A percentile compares a stretch with the other conserved stretches of the same genome.
Conservation (phyloP, 2,329 filamentous ascomycete species). For the Monosporascus sp. region DNA sequence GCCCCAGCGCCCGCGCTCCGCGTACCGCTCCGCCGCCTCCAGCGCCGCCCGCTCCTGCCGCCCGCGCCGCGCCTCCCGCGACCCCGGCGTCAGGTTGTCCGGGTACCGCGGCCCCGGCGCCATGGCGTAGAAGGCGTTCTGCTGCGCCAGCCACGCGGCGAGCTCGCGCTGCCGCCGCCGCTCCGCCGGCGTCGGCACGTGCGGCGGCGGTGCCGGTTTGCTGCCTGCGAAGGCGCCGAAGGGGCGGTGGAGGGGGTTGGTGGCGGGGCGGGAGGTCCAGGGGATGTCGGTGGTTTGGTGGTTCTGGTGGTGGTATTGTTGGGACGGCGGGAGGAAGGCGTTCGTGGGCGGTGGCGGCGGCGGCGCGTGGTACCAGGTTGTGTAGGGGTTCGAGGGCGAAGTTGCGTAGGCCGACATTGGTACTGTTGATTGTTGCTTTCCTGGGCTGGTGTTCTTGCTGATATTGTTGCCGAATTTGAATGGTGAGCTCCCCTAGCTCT, state of each 20-base stretch:
- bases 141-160: neutral
- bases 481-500: no score
- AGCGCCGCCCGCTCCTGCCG: neutral
- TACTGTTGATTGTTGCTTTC: no score
- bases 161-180: neutral
- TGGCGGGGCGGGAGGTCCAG: neutral
- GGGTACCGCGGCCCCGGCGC: neutral
- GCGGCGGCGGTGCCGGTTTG: constrained; percentile 52
- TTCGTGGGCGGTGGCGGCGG: no score
- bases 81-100: neutral
- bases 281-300: neutral
- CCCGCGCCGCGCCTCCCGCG: neutral
- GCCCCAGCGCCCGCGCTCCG: neutral
- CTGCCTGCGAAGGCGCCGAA: constrained; percentile 51
- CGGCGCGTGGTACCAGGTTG: no score
- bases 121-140: neutral
- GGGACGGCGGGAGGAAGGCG: no score
- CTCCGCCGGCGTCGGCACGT: constrained; percentile 46
- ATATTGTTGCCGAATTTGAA: no score
- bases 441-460: no score
- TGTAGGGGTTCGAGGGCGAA: no score
- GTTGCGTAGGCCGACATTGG: no score
- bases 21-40: neutral
- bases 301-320: no score
- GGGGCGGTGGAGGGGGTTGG: neutral